Evolutionary conservation across 768 basidiomycete species (phyloP).

Genomic region (Serendipita indica): DNA sequence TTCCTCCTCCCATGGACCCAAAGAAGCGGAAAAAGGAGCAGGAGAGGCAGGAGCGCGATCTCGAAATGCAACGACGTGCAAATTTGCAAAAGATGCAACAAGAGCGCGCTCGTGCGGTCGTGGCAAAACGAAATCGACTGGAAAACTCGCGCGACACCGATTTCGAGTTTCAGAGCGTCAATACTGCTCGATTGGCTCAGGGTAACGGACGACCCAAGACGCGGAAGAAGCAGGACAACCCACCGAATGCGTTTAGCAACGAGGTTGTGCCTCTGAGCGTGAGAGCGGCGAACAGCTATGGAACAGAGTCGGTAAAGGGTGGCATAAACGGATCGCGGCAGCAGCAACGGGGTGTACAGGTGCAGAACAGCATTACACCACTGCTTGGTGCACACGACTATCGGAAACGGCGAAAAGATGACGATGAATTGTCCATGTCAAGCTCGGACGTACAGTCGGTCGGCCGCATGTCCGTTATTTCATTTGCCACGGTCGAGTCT

Average conservation of each 20-base stretch:
- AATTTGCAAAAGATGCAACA: slow-evolving; percentile 57
- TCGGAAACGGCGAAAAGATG: slow-evolving; percentile 72
- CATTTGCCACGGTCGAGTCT: slow-evolving; percentile 71
- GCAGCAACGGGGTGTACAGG: slow-evolving; percentile 24
- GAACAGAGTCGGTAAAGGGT: background rate
- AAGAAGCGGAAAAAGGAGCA: slow-evolving; percentile 75
- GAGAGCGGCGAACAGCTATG: slow-evolving; percentile 5
- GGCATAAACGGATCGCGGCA: slow-evolving; percentile 1
- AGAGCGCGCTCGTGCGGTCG: slow-evolving; percentile 84
- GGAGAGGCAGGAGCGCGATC: slow-evolving; percentile 60
- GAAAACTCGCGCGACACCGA: slow-evolving; percentile 36
- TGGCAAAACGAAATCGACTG: slow-evolving; percentile 72
- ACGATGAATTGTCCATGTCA: slow-evolving; percentile 86
- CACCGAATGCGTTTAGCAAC: background rate
- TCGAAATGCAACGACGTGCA: slow-evolving; percentile 70
- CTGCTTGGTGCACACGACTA: slow-evolving; percentile 15
- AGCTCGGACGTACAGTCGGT: slow-evolving; percentile 71
- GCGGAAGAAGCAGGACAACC: slow-evolving; percentile 4
- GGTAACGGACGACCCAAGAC: background rate
- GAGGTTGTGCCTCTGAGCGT: slow-evolving; percentile 2
- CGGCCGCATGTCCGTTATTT: slow-evolving; percentile 60
- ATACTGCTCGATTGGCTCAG: background rate
- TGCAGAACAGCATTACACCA: slow-evolving; percentile 18
- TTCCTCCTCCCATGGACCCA: slow-evolving; percentile 32
- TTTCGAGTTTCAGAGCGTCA: slow-evolving; percentile 42